Percentiles rank a stretch among this genome's conserved stretches.
These are phyloP conservation scores for Lenzites betulinus DNA, from an alignment of 768 basidiomycete species.

Conservation along the genomic window DNA sequence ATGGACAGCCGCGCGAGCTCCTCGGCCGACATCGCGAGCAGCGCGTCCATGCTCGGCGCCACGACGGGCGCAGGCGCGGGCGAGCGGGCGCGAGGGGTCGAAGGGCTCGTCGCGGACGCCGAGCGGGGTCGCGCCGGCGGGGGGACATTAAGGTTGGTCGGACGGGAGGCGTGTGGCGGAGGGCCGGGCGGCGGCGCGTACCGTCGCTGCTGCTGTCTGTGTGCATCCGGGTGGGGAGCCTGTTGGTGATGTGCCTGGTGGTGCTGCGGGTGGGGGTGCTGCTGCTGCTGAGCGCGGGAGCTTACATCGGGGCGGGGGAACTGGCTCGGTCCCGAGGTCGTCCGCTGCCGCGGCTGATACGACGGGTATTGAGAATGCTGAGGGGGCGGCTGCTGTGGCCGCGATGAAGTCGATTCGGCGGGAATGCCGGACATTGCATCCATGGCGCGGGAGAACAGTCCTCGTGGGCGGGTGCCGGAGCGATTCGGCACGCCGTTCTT, in stretches of 20 bases:
- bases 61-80: conserved; percentile 29
- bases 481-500: conserved; percentile 60
- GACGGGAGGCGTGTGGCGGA: conserved; percentile 18
- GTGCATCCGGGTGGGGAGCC: background rate
- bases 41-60: conserved; percentile 63
- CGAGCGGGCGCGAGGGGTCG: conserved; percentile 8
- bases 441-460: conserved; percentile 49
- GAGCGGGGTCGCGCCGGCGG: conserved; percentile 38
- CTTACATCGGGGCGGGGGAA: conserved; percentile 66
- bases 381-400: conserved; percentile 4
- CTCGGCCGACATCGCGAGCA: conserved; percentile 62
- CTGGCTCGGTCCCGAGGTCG: conserved; percentile 33
- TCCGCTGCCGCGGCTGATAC: conserved; percentile 28
- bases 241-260: background rate
- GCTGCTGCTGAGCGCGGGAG: conserved; percentile 37
- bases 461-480: conserved; percentile 33
- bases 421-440: conserved; percentile 29
- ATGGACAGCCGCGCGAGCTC: conserved; percentile 66
- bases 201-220: conserved; percentile 2
- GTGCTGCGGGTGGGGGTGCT: conserved; percentile 5
- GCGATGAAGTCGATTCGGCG: conserved; percentile 17
- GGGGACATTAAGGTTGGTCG: conserved; percentile 28
- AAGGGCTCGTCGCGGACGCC: conserved; percentile 35
- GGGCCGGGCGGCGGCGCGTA: conserved; percentile 13
- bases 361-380: conserved; percentile 19